phyloP scores from a whole-genome alignment of 192 early-diverging fungal genomes.

The Globomyces pollinis-pini region DNA sequence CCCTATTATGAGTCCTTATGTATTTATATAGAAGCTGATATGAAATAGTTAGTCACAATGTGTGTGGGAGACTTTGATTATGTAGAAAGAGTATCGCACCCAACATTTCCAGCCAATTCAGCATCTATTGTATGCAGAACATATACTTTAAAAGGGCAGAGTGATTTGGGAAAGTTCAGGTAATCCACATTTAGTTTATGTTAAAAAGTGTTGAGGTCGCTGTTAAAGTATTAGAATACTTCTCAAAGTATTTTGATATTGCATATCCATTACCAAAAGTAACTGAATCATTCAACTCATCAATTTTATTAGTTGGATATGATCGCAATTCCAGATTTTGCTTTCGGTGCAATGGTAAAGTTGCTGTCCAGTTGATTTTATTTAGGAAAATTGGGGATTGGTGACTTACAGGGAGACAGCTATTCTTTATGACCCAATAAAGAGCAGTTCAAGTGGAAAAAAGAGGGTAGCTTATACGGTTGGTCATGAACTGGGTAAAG shows the following conservation, averaged over 20 bases:
- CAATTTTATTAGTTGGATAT: conserved; percentile 23
- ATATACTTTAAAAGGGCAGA: conserved; percentile 59
- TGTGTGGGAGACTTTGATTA: conserved; percentile 79
- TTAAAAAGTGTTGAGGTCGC: conserved; percentile 73
- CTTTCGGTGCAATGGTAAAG: conserved; percentile 67
- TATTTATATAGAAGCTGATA: too few species aligned
- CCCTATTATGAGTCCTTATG: conserved; percentile 79
- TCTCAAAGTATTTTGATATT: conserved; percentile 67
- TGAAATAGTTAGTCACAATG: conserved; percentile 68
- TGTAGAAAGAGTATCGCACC: conserved; percentile 59
- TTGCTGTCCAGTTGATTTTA: too few species aligned
- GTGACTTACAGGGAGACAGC: conserved; percentile 70
- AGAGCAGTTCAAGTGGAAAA: conserved; percentile 58
- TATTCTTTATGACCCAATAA: conserved; percentile 66
- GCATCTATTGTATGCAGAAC: conserved; percentile 65
- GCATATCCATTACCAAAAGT: conserved; percentile 76
- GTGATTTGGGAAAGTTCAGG: conserved; percentile 61
- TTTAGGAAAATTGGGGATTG: conserved; percentile 16
- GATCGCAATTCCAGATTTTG: conserved; percentile 77
- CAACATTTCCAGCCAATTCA: conserved; percentile 31
- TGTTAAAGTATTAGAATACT: conserved; percentile 60
- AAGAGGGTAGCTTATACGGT: conserved; percentile 70
- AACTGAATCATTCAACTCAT: too few species aligned
- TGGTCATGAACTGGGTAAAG: conserved; percentile 60
- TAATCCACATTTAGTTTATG: too few species aligned